Conservation (phyloP, 805 yeast species). For the Kazachstania africana region DNA sequence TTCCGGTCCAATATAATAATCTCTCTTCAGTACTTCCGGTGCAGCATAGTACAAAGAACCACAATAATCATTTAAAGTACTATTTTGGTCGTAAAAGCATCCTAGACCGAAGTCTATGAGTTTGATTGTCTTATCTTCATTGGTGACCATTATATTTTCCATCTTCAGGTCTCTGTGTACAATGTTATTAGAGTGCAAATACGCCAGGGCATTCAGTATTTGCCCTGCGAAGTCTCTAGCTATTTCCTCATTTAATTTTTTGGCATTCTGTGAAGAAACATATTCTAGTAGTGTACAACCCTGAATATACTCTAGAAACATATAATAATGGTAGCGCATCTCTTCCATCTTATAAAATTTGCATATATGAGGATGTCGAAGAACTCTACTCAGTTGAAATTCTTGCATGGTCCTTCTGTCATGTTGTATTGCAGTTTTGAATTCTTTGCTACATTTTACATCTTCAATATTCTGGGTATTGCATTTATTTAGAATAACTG, state of each 20-base stretch:
- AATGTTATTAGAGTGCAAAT: slow-evolving; percentile 85
- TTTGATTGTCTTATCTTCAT: slow-evolving; percentile 85
- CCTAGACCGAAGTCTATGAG: slow-evolving; percentile 94
- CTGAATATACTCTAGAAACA: slow-evolving; percentile 90
- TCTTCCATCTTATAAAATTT: slow-evolving; percentile 84
- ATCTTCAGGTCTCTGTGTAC: slow-evolving; percentile 95
- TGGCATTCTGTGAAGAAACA: slow-evolving; percentile 90
- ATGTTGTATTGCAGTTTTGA: slow-evolving; percentile 76
- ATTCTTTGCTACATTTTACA: slow-evolving; percentile 50
- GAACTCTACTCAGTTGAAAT: slow-evolving; percentile 80
- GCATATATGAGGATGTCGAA: slow-evolving; percentile 87
- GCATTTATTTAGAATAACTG: slow-evolving; percentile 60
- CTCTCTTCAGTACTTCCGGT: slow-evolving; percentile 85
- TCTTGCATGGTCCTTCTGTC: slow-evolving; percentile 89
- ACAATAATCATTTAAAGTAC: slow-evolving; percentile 80
- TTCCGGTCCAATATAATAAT: slow-evolving; percentile 91
- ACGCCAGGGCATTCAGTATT: slow-evolving; percentile 83
- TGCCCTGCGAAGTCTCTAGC: slow-evolving; percentile 92
- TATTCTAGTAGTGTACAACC: slow-evolving; percentile 98
- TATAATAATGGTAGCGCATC: slow-evolving; percentile 91
- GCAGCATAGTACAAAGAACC: slow-evolving; percentile 98
- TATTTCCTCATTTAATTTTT: slow-evolving; percentile 79
- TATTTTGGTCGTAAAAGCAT: slow-evolving; percentile 62
- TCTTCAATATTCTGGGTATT: slow-evolving; percentile 28
- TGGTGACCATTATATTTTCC: slow-evolving; percentile 89